Evolutionary conservation across 148 eudicot species (phyloP).

Genomic region (Mesembryanthemum crystallinum): DNA sequence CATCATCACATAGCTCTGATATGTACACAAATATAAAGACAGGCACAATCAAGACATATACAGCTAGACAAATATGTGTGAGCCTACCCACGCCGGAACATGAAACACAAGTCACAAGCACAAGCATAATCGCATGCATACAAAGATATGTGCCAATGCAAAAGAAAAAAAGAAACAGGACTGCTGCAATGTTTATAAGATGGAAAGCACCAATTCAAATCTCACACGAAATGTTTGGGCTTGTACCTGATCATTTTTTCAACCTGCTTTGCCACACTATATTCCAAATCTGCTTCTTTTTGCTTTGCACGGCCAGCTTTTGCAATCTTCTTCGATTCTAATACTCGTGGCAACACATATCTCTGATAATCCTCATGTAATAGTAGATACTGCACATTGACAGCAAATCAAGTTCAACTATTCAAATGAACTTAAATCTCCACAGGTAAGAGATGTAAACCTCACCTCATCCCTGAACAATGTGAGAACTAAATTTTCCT

Average conservation of each 20-base stretch:
- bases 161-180: neutral
- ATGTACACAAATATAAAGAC: neutral
- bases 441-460: slow-evolving; percentile 12
- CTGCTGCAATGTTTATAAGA: neutral
- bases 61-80: neutral
- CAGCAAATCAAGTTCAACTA: slow-evolving; percentile 8
- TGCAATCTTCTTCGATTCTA: slow-evolving; percentile 96
- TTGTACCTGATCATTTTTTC: slow-evolving; percentile 97
- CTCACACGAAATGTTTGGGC: slow-evolving; percentile 3
- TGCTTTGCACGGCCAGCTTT: slow-evolving; percentile 97
- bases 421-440: neutral
- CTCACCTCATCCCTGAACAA: slow-evolving; percentile 96
- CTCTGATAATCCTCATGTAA: slow-evolving; percentile 96
- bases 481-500: slow-evolving; percentile 84
- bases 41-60: neutral
- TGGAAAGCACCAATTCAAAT: slow-evolving; percentile 9
- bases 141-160: neutral
- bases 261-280: slow-evolving; percentile 99
- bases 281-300: slow-evolving; percentile 97
- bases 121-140: neutral
- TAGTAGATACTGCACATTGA: slow-evolving; percentile 61
- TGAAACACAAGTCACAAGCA: neutral
- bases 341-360: slow-evolving; percentile 87
- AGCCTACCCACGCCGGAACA: neutral
- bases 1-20: too few species aligned